phyloP scores from a whole-genome alignment of 2,329 filamentous ascomycete genomes.

The Venturia nashicola region DNA sequence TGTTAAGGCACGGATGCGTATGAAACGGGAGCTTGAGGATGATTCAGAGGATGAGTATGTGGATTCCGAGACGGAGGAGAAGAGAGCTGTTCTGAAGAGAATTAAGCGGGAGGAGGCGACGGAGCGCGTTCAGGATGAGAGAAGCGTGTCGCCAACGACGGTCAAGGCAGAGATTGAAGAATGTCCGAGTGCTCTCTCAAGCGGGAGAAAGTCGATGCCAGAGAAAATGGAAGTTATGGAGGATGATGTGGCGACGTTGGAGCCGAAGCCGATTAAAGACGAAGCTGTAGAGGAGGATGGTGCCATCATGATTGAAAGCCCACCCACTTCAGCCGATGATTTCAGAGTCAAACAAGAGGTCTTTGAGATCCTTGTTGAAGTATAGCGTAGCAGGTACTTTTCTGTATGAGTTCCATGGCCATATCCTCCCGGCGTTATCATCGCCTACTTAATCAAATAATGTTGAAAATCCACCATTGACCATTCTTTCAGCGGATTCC shows the following conservation, averaged over 20 bases:
- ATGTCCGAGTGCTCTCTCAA: neutral
- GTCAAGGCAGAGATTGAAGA: neutral
- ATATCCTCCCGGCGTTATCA: neutral
- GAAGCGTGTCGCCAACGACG: neutral
- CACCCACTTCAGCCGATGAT: neutral
- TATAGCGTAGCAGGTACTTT: neutral
- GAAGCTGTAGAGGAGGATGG: neutral
- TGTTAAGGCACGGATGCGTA: neutral
- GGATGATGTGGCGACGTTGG: neutral
- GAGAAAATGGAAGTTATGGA: neutral
- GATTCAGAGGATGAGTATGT: neutral
- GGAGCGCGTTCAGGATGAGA: neutral
- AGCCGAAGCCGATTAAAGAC: neutral
- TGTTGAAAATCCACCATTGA: neutral
- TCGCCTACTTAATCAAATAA: neutral
- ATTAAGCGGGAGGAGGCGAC: neutral
- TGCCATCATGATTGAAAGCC: neutral
- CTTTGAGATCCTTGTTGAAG: neutral
- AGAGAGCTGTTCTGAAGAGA: neutral
- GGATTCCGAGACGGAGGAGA: neutral
- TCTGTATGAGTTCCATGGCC: neutral
- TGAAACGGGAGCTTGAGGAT: neutral
- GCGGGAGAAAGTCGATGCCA: neutral
- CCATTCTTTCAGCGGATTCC: neutral
- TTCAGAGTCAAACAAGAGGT: neutral